Evolutionary conservation across 2,329 filamentous ascomycete species (phyloP), one percentile per base, ranked within the genome.

Genomic region (Calonectria honghensis): DNA sequence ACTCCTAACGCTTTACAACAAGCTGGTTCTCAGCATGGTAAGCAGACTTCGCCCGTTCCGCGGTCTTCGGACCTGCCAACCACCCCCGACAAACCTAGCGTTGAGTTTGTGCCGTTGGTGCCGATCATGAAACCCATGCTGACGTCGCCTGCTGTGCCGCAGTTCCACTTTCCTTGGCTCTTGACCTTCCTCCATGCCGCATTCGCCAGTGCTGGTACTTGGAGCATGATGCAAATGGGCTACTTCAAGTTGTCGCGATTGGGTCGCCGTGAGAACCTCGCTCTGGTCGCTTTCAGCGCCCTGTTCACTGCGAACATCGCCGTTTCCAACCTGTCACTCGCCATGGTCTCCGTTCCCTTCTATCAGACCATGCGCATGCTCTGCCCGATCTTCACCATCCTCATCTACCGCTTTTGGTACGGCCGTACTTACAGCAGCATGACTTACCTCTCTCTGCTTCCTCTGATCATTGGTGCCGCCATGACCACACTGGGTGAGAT

Each of bases 301-400:
- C 87, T 93, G 10, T 93, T 92, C 83, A 92, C 91, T 20, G 86
- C 91, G 81, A 93, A 93, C 83, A 92, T 93, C 77, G 91, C 91
- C 73, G 89, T 92, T 59, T 91, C 90, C n/a, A 92, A 92, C 83
- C 86, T 92, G 31, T 92, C 91, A n/a, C 86, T 92, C 48, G 86
- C 85, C 74, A 88, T 91, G 87, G 91, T 91, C 48, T 92, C 91
- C 0, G 90, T 93, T n/a, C 90, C 91, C 2, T 93, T 93, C 83
- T 92, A 93, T 82, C 91, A 93, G 82, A 91, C 92, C 73, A 89
- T 93, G 83, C 89, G 91, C 76, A 91, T 91, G 74, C 90, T 91
- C 27, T 90, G 88, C 74, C 91, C 91, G 35, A 87, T 92, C 79
- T 91, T 92, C 81, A 92, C 91, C 68, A 89, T 92, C 71, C 82